Evolutionary conservation across 495 filamentous ascomycete species (phyloP).

Genomic region (Lasiosphaeria hispida): DNA sequence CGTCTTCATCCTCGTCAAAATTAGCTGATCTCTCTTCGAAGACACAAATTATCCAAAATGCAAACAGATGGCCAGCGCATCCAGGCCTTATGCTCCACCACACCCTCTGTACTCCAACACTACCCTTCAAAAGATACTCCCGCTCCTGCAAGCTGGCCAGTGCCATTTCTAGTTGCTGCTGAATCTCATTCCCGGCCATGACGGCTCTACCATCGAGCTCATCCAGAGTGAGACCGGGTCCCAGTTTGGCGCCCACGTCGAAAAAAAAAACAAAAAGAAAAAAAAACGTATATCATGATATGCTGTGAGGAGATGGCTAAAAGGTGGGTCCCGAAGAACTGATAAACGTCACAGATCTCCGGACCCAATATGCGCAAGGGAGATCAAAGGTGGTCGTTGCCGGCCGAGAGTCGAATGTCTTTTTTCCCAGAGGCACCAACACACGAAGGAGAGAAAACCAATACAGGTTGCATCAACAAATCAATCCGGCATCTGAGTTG

Average conservation of each 20-base stretch:
- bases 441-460: constrained; percentile 11
- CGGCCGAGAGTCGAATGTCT: constrained; percentile 43
- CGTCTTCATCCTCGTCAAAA: constrained; percentile 5
- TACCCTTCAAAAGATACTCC: constrained; percentile 2
- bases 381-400: constrained; percentile 45
- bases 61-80: not conserved
- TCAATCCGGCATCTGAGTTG: constrained; percentile 14
- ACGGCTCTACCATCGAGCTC: not conserved
- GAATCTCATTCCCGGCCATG: not conserved
- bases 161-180: constrained; percentile 10
- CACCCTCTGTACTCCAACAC: not conserved
- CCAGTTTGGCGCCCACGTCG: not conserved
- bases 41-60: constrained; percentile 10
- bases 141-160: constrained; percentile 8
- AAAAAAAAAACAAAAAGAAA: too few species aligned
- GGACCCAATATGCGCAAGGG: constrained; percentile 21
- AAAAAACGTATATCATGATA: constrained; percentile 2
- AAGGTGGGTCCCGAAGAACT: constrained; percentile 9
- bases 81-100: not conserved
- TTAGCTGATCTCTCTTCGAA: constrained; percentile 7
- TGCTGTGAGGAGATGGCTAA: not conserved
- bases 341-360: constrained; percentile 18
- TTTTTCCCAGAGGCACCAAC: constrained; percentile 25
- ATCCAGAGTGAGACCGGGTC: not conserved
- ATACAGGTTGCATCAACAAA: constrained; percentile 2